Evolutionary conservation across 208 protist species (phyloP).

Genomic region (Leishmania tropica): DNA sequence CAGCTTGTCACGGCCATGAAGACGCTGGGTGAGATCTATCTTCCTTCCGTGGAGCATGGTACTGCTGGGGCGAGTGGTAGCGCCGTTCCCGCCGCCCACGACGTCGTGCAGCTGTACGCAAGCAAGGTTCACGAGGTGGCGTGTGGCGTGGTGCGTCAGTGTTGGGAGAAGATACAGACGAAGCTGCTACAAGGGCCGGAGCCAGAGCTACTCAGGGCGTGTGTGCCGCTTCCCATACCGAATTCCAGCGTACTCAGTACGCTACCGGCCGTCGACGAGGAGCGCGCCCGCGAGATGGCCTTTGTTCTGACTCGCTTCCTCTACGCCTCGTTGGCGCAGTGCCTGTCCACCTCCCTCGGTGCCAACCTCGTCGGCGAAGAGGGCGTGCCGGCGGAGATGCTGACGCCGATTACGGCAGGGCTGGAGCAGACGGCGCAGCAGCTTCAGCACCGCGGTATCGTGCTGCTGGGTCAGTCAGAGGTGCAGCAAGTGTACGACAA

Average conservation of each 20-base stretch:
- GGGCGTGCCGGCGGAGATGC: constrained; percentile 15
- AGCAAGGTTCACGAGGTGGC: constrained; percentile 22
- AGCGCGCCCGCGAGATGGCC: constrained; percentile 11
- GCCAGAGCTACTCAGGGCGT: constrained; percentile 13
- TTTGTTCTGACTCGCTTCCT: constrained; percentile 28
- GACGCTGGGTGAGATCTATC: constrained; percentile 67
- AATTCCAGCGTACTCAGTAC: constrained; percentile 18
- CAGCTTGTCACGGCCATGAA: constrained; percentile 62
- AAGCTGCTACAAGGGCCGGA: constrained; percentile 11
- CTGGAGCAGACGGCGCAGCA: constrained; percentile 29
- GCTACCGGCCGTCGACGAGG: constrained; percentile 15
- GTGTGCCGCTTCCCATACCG: constrained; percentile 21
- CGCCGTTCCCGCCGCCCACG: neutral
- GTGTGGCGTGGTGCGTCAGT: constrained; percentile 18
- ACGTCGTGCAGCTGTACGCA: constrained; percentile 18
- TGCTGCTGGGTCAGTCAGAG: constrained; percentile 68
- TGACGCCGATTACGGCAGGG: constrained; percentile 16
- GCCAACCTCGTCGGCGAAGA: constrained; percentile 15
- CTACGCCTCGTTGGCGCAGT: constrained; percentile 28
- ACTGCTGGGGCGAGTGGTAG: neutral
- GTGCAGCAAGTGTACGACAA: constrained; percentile 24
- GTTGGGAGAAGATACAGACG: neutral
- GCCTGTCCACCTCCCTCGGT: constrained; percentile 25
- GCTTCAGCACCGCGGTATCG: constrained; percentile 52
- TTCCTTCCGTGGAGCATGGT: constrained; percentile 31